Base-by-base conservation (phyloP, 225 moss, liverwort and hornwort genomes). In the Anthoceros angustus region DNA sequence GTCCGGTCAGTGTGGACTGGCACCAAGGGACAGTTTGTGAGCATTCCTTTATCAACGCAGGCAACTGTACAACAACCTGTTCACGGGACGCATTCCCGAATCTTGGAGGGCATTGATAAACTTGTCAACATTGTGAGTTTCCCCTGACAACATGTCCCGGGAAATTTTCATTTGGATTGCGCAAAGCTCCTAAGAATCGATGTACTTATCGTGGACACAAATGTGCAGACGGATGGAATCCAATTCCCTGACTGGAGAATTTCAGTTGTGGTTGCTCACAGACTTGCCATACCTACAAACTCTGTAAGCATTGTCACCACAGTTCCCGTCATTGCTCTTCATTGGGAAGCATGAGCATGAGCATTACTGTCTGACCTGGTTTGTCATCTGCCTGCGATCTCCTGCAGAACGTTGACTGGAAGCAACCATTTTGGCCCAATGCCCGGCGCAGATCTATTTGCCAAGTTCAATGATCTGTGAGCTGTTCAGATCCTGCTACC, bases 51-150 rank as follows among this genome's bases (percentile, higher is more conserved):
- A 2, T 46, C 45, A 46, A 46, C 45, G 64, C 69, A 73, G 73
- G 20, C 64, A 62, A 10, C 24, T 73, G 46, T 69, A 67, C 20
- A 39, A 16, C 9, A 73, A 73, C 26, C 6, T 10, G 25, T 61
- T 73, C 64, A 73, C 68, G 32, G 73, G 73, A 69, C 23, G 60
- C 14, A 68, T 73, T 42, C 73, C 73, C 0, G 73, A 69, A 3
- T 64, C 69, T 14, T 73, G 42, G 42, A 68, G 48, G 43, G 49
- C 46, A 12, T 38, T 72, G 10, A 72, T 18, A 15, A 67, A 42
- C 2, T 43, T 72, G 62, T 18, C 5, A 20, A 62, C 26, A 7
- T 41, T 72, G 72, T 72, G 63, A 40, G 72, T 67, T 63, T 0
- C 7, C 5, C 16, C 32, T 5, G 32, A 7, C 23, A 63, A 46